Percentiles rank a stretch among this genome's conserved stretches.
Conservation (phyloP, 768 basidiomycete species). For the Lactarius hatsudake region DNA sequence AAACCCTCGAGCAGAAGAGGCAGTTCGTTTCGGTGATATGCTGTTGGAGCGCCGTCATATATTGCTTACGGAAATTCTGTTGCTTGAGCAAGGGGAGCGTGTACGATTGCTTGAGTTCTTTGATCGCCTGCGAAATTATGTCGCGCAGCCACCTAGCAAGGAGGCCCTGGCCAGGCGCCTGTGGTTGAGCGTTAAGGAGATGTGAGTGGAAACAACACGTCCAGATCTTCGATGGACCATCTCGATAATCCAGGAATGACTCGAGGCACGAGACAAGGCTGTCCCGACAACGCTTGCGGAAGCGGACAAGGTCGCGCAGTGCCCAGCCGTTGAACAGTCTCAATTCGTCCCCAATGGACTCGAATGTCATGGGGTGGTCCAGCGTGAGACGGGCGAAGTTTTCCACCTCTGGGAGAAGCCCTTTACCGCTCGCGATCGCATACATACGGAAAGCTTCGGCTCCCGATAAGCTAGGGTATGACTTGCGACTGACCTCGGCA, state of each 20-base stretch:
- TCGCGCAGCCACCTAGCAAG: slow-evolving; percentile 7
- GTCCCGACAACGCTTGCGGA: slow-evolving; percentile 12
- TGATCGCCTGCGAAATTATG: slow-evolving; percentile 1
- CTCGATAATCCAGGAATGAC: not conserved
- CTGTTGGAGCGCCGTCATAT: slow-evolving; percentile 1
- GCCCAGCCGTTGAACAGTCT: slow-evolving; percentile 6
- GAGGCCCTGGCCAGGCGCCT: not conserved
- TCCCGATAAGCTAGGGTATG: slow-evolving; percentile 1
- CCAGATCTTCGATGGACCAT: slow-evolving; percentile 10
- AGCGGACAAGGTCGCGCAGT: slow-evolving; percentile 7
- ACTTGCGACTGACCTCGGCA: not conserved
- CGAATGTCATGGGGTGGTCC: slow-evolving; percentile 11
- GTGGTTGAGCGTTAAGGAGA: not conserved
- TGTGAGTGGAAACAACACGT: not conserved
- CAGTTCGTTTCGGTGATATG: slow-evolving; percentile 1
- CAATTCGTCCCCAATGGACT: slow-evolving; percentile 7
- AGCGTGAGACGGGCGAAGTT: slow-evolving; percentile 1
- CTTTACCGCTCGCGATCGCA: slow-evolving; percentile 19
- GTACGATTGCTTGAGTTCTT: slow-evolving; percentile 4
- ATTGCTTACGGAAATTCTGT: slow-evolving; percentile 6
- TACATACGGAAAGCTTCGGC: slow-evolving; percentile 20
- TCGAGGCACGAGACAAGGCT: slow-evolving; percentile 7
- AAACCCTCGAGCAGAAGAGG: not conserved
- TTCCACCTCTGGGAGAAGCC: slow-evolving; percentile 1
- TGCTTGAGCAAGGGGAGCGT: slow-evolving; percentile 6